A percentile compares a stretch with the other conserved stretches of the same genome.
Evolutionary conservation across 2,329 filamentous ascomycete species (phyloP).

Genomic region (Macroventuria anomochaeta): DNA sequence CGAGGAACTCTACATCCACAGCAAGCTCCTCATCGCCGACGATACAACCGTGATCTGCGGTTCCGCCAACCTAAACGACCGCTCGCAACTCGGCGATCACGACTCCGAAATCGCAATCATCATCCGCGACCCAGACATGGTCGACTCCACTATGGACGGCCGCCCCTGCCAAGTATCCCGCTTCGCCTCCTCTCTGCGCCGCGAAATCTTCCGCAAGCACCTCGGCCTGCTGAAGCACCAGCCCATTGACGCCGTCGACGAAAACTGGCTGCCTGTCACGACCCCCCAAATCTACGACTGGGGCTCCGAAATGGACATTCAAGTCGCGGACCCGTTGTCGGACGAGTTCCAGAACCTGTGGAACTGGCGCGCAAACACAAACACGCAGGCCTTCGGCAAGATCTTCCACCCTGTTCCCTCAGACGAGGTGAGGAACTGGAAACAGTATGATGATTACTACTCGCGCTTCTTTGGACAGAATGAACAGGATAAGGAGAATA

Average conservation of each 20-base stretch:
- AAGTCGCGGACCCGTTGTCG: constrained; percentile 77
- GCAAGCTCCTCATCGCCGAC: constrained; percentile 80
- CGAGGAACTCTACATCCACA: constrained; percentile 69
- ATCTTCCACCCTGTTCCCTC: constrained; percentile 82
- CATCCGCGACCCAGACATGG: constrained; percentile 75
- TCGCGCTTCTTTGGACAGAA: constrained; percentile 65
- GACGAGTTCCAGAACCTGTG: constrained; percentile 74
- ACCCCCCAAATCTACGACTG: constrained; percentile 61
- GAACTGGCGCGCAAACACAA: constrained; percentile 73
- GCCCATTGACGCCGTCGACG: constrained; percentile 65
- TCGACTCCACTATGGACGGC: constrained; percentile 77
- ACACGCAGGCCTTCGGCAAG: constrained; percentile 80
- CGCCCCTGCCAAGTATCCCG: constrained; percentile 72
- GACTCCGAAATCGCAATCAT: constrained; percentile 91
- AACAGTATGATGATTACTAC: constrained; percentile 76
- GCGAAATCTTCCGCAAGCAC: constrained; percentile 90
- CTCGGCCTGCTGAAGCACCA: constrained; percentile 82
- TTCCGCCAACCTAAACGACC: constrained; percentile 72
- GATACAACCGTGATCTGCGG: constrained; percentile 84
- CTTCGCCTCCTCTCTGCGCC: constrained; percentile 80
- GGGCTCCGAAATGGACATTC: constrained; percentile 53
- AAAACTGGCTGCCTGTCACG: constrained; percentile 65
- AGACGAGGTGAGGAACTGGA: constrained; percentile 72
- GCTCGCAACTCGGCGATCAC: constrained; percentile 80
- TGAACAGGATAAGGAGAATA: constrained; percentile 50